Percentiles rank a stretch among this genome's conserved stretches.
Conservation (phyloP, 495 filamentous ascomycete species). For the Penicillium argentinense region DNA sequence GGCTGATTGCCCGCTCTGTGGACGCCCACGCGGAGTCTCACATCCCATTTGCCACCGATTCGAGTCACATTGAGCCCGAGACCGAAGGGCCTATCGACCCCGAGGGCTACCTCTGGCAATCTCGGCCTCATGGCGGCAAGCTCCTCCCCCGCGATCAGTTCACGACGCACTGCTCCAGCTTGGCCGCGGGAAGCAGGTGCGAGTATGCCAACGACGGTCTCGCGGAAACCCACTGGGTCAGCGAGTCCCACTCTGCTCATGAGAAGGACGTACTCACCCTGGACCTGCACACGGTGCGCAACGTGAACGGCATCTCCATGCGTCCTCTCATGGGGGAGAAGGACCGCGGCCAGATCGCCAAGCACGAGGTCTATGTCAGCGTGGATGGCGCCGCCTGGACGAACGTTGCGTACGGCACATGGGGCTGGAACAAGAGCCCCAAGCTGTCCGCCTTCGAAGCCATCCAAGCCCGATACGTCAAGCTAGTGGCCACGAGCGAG, state of each 20-base stretch:
- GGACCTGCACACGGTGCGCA: slow-evolving; percentile 9
- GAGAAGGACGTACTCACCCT: slow-evolving; percentile 3
- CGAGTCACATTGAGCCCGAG: slow-evolving; percentile 5
- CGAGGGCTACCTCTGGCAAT: slow-evolving; percentile 9
- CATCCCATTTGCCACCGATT: slow-evolving; percentile 9
- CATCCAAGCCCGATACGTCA: slow-evolving; percentile 39
- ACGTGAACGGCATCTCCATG: slow-evolving; percentile 18
- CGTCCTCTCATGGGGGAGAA: slow-evolving; percentile 31
- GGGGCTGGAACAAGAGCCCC: slow-evolving; percentile 35
- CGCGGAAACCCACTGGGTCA: slow-evolving; percentile 15
- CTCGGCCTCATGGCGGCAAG: slow-evolving; percentile 4
- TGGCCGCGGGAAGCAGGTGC: slow-evolving; percentile 1
- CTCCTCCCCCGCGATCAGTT: slow-evolving; percentile 3
- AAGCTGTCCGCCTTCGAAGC: slow-evolving; percentile 43
- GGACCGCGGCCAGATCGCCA: slow-evolving; percentile 36
- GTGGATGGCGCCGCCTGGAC: slow-evolving; percentile 36
- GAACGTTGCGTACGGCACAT: slow-evolving; percentile 45
- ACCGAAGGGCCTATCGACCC: slow-evolving; percentile 7
- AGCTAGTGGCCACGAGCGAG: slow-evolving; percentile 17
- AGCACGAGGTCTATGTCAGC: slow-evolving; percentile 43
- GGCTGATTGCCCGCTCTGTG: slow-evolving; percentile 5
- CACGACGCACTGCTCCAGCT: slow-evolving; percentile 7
- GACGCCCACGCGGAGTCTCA: slow-evolving; percentile 7
- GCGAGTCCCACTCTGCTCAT: neutral
- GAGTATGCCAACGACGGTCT: slow-evolving; percentile 17